phyloP scores from a whole-genome alignment of 768 basidiomycete species.

The Suillus tomentosus region DNA sequence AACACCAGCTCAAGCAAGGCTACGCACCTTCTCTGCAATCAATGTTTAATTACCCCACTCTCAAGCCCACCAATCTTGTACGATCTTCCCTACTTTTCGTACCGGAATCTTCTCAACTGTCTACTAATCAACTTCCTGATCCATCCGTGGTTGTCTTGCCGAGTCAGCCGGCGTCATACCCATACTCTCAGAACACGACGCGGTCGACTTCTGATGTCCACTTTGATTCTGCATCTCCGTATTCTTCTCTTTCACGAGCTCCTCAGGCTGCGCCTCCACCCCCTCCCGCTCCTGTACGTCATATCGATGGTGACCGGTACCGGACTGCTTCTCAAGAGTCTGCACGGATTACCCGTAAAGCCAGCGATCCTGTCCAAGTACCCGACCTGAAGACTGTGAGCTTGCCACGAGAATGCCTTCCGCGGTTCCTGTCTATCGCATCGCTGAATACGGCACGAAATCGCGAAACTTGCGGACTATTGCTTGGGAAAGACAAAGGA shows the following conservation, averaged over 20 bases:
- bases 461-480: slow-evolving; percentile 83
- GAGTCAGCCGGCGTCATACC: slow-evolving; percentile 20
- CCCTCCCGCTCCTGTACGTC: slow-evolving; percentile 25
- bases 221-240: slow-evolving; percentile 12
- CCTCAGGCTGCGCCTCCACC: slow-evolving; percentile 26
- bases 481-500: slow-evolving; percentile 69
- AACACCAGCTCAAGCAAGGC: slow-evolving; percentile 76
- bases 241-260: slow-evolving; percentile 30
- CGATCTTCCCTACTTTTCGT: slow-evolving; percentile 50
- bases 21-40: slow-evolving; percentile 77
- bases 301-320: slow-evolving; percentile 29
- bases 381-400: slow-evolving; percentile 61
- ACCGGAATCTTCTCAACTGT: slow-evolving; percentile 29
- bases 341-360: slow-evolving; percentile 36
- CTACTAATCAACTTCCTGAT: slow-evolving; percentile 31
- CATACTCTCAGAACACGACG: slow-evolving; percentile 17
- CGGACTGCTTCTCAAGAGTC: slow-evolving; percentile 37
- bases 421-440: slow-evolving; percentile 76
- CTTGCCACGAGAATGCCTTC: slow-evolving; percentile 74
- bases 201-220: slow-evolving; percentile 9
- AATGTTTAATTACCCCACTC: slow-evolving; percentile 56
- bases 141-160: slow-evolving; percentile 31
- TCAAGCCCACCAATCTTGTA: slow-evolving; percentile 36
- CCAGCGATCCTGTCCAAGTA: slow-evolving; percentile 31
- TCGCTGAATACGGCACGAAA: slow-evolving; percentile 76